Conservation (phyloP, 2,329 filamentous ascomycete genomes). For the Lecanicillium sp. region DNA sequence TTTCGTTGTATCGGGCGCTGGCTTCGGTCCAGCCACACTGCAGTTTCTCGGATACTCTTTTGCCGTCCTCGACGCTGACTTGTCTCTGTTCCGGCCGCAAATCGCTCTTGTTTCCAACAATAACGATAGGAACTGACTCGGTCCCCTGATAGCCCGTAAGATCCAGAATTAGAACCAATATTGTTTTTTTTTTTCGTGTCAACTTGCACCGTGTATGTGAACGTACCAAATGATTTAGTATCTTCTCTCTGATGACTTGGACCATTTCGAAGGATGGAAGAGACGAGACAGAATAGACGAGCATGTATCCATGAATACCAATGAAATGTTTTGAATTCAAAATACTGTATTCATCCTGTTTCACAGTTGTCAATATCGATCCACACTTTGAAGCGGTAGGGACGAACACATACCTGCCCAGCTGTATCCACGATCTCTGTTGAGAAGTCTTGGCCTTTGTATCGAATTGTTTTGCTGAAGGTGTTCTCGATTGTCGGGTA, state of each 20-base stretch:
- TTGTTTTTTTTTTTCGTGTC: too few species aligned
- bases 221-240: slow-evolving; percentile 85
- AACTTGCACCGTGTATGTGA: not conserved
- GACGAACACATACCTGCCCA: slow-evolving; percentile 61
- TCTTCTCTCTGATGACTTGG: slow-evolving; percentile 91
- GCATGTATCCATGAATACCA: slow-evolving; percentile 96
- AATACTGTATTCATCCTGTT: slow-evolving; percentile 93
- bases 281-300: slow-evolving; percentile 95
- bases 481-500: slow-evolving; percentile 99
- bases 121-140: slow-evolving; percentile 85
- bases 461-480: slow-evolving; percentile 91
- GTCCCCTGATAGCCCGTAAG: slow-evolving; percentile 56
- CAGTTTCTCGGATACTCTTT: slow-evolving; percentile 77
- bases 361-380: slow-evolving; percentile 8
- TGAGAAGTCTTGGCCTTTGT: slow-evolving; percentile 86
- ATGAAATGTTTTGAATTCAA: slow-evolving; percentile 99
- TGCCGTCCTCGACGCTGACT: slow-evolving; percentile 78
- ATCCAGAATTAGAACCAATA: too few species aligned
- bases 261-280: slow-evolving; percentile 97
- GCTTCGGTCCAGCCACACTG: slow-evolving; percentile 93
- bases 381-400: not conserved
- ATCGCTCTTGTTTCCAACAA: slow-evolving; percentile 97
- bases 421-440: slow-evolving; percentile 98
- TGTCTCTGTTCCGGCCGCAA: slow-evolving; percentile 88
- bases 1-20: slow-evolving; percentile 88